These are phyloP conservation scores for Hyparrhenia diplandra DNA, from an alignment of 176 grass and related monocot genomes.

Conservation along the genomic window DNA sequence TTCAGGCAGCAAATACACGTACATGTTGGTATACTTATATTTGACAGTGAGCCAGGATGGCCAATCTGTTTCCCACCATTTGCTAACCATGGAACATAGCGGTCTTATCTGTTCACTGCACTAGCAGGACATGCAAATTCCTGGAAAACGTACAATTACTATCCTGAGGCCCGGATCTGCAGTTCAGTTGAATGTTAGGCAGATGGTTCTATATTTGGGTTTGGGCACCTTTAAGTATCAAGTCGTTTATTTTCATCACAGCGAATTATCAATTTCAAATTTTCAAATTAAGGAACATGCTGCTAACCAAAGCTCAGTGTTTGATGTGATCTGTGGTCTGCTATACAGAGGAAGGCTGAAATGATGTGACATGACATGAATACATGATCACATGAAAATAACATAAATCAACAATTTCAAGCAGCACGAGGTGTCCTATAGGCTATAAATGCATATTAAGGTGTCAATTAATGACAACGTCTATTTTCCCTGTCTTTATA, in stretches of 20 bases:
- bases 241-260: too few relatives aligned
- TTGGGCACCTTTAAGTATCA: not conserved
- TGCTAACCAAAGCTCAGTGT: too few relatives aligned
- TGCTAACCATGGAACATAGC: not conserved
- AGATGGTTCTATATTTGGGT: not conserved
- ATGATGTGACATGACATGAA: conserved; percentile 29
- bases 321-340: conserved; percentile 44
- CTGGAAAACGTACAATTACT: not conserved
- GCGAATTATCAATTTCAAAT: too few relatives aligned
- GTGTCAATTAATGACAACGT: not conserved
- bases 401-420: conserved; percentile 21
- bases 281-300: too few relatives aligned
- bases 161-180: not conserved
- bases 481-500: not conserved
- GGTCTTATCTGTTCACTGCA: not conserved
- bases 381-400: conserved; percentile 7
- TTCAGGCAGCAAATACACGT: conserved; percentile 4
- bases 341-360: conserved; percentile 14
- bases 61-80: too few relatives aligned
- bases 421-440: conserved; percentile 35
- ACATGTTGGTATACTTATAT: too few relatives aligned
- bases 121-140: not conserved
- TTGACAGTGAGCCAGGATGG: too few relatives aligned
- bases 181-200: not conserved
- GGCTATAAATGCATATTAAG: conserved; percentile 14